A percentile compares a stretch with the other conserved stretches of the same genome.
These are phyloP conservation scores for Prunus mira DNA, from an alignment of 306 rosid species.

Conservation along the genomic window DNA sequence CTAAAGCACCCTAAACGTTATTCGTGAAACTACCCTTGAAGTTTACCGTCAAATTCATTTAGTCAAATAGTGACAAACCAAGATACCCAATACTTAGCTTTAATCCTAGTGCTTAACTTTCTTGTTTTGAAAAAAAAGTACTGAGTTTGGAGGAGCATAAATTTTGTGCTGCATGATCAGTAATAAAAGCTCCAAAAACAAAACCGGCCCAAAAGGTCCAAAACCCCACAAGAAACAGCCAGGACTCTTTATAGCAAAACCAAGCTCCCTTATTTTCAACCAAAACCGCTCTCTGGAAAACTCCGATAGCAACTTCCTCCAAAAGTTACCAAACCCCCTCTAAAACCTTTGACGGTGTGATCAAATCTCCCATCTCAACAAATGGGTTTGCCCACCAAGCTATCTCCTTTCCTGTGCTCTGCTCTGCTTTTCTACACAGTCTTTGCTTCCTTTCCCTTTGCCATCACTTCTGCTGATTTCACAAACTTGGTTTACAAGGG, in stretches of 20 bases:
- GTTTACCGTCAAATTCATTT: no score
- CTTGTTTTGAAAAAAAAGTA: no score
- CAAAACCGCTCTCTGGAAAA: not conserved
- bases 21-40: no score
- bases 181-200: not conserved
- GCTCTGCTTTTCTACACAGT: slow-evolving; percentile 14
- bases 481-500: slow-evolving; percentile 68
- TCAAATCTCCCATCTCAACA: slow-evolving; percentile 14
- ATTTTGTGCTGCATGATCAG: not conserved
- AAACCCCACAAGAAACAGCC: not conserved
- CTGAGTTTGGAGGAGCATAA: not conserved
- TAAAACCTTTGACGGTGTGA: not conserved
- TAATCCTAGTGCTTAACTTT: not conserved
- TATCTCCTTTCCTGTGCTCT: slow-evolving; percentile 13
- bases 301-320: not conserved
- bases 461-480: slow-evolving; percentile 32
- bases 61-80: not conserved
- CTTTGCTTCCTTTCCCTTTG: not conserved
- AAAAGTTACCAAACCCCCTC: not conserved
- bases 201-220: not conserved
- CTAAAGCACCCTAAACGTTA: no score
- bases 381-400: slow-evolving; percentile 41
- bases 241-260: not conserved
- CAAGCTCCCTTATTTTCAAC: not conserved
- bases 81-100: not conserved